Base-by-base conservation (phyloP, 306 rosid species). In the Corylus avellana region DNA sequence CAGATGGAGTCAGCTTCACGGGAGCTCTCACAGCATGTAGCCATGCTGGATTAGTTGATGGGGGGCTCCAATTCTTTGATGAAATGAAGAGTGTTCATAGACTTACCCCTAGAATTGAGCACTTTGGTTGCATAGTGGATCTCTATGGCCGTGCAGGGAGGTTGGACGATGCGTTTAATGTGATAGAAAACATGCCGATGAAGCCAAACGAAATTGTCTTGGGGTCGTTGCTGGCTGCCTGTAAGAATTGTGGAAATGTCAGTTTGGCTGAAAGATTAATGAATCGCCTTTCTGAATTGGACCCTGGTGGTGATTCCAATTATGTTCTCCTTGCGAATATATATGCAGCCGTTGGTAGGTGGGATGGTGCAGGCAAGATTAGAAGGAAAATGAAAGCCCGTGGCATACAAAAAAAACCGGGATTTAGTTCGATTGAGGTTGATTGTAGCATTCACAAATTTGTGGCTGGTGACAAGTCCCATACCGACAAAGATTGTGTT, bases 191-290 rank as follows among this genome's bases (percentile, higher is more conserved):
- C 7, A 92, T 94, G 98, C 91, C 97, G 12, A 77, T 94, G 93
- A 90, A 87, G 84, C 98, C 97, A 9, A 92, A 94, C 75, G 95
- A 90, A 85, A 92, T 92, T 72, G 90, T 94, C 12, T 49, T 94
- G 70, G 98, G 98, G 77, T 94, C 98, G 48, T 86, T 92, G 88
- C 85, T 92, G 18, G 98, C 98, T 55, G 94, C 97, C 20, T 94
- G 97, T 81, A 86, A 97, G 77, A 89, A 87, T 79, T 81, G 72
- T 57, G 98, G 93, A 20, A 80, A 94, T 71, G 70, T 94, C 71
- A 66, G 44, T 17, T 81, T 94, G 58, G 98, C 97, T 75, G 97
- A 94, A 87, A 92, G 90, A 12, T 83, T 92, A 56, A 92, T 86
- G 89, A 85, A 83, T 20, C 80, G 81, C 82, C 86, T 92, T 44